Conservation (phyloP, 1,139 yeast species). For the Sugiyamaella paludigena region DNA sequence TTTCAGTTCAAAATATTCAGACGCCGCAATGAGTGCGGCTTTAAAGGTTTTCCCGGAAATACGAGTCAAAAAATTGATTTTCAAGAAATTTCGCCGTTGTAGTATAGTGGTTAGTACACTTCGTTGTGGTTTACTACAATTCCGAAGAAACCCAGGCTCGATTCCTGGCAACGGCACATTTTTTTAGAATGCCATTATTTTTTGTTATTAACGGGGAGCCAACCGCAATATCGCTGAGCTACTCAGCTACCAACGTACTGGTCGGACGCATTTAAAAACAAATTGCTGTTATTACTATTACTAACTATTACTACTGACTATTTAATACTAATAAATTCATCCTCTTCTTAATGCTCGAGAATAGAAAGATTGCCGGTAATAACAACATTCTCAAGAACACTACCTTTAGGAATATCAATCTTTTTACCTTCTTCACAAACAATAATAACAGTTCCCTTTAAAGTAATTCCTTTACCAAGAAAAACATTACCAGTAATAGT, state of each 20-base stretch:
- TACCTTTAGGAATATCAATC: constrained; percentile 96
- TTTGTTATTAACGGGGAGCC: too few species aligned
- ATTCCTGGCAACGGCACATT: constrained; percentile 26
- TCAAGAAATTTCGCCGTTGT: constrained; percentile 19
- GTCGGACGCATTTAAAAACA: too few species aligned
- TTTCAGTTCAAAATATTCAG: too few species aligned
- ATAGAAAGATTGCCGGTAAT: constrained; percentile 96
- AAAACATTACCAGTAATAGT: constrained; percentile 96
- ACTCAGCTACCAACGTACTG: too few species aligned
- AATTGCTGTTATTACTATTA: too few species aligned
- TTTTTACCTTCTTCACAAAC: constrained; percentile 97
- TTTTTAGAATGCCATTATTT: too few species aligned
- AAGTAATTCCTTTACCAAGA: constrained; percentile 84
- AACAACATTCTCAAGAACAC: constrained; percentile 91
- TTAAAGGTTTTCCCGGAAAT: too few species aligned
- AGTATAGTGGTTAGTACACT: constrained; percentile 28
- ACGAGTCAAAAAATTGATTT: too few species aligned
- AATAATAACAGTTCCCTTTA: constrained; percentile 95
- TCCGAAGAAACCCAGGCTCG: constrained; percentile 28
- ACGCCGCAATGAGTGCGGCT: too few species aligned
- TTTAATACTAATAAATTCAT: background rate
- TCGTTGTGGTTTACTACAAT: constrained; percentile 21
- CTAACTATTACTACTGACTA: too few species aligned
- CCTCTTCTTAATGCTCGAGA: constrained; percentile 84
- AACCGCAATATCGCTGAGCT: too few species aligned